These are phyloP conservation scores for Fusarium vanettenii DNA, from an alignment of 2,329 filamentous ascomycete species.

Conservation along the genomic window DNA sequence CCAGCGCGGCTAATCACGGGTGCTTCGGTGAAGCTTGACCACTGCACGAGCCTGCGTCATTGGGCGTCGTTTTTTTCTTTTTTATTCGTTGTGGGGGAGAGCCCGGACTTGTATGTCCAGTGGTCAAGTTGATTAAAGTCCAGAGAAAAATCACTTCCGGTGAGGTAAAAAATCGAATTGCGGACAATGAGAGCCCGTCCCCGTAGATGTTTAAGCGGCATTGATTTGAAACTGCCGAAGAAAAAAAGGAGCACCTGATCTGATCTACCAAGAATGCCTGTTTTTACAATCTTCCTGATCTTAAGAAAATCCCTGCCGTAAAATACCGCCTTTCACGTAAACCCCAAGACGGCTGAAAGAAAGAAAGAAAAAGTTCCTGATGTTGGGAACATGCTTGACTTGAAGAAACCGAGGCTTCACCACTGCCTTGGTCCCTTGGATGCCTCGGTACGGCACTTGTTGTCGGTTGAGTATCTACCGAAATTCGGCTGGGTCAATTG, in stretches of 20 bases:
- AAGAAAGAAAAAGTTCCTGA: background rate
- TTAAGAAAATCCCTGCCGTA: background rate
- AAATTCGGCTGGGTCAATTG: slow-evolving; percentile 9
- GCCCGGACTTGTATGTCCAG: slow-evolving; percentile 34
- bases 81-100: background rate
- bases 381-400: background rate
- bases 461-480: slow-evolving; percentile 16
- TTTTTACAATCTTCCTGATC: background rate
- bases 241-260: slow-evolving; percentile 1
- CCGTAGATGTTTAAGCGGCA: background rate
- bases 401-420: slow-evolving; percentile 11
- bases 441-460: slow-evolving; percentile 12
- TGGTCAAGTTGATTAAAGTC: background rate
- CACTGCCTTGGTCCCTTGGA: slow-evolving; percentile 6
- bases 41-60: slow-evolving; percentile 35
- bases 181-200: slow-evolving; percentile 31
- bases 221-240: background rate
- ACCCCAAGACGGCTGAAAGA: background rate
- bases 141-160: slow-evolving; percentile 5
- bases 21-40: slow-evolving; percentile 37
- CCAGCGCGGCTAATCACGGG: slow-evolving; percentile 43
- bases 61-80: slow-evolving; percentile 14
- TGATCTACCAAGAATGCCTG: background rate
- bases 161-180: slow-evolving; percentile 18
- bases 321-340: background rate